phyloP scores from a whole-genome alignment of 2,329 filamentous ascomycete genomes.

The Cadophora sp. region DNA sequence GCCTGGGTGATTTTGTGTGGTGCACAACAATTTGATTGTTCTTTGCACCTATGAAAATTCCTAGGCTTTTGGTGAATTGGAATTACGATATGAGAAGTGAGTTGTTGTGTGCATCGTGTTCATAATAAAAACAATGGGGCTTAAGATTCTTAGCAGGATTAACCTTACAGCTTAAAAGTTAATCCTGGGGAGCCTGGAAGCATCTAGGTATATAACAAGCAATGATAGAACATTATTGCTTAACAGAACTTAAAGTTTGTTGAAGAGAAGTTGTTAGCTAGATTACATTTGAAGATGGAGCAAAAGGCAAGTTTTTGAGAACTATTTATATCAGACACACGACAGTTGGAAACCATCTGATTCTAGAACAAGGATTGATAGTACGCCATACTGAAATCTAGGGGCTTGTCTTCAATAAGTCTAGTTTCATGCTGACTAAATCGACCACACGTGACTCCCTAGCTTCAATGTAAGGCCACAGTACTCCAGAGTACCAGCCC shows the following conservation, averaged over 20 bases:
- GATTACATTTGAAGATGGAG: too few relatives aligned
- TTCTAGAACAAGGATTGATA: too few relatives aligned
- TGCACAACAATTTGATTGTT: not conserved
- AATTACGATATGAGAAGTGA: too few relatives aligned
- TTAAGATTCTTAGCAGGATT: not conserved
- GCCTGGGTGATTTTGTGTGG: not conserved
- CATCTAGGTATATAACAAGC: too few relatives aligned
- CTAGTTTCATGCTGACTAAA: not conserved
- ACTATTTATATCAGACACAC: not conserved
- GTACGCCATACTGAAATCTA: not conserved
- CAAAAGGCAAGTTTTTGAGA: not conserved
- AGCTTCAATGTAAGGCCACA: conserved; percentile 33
- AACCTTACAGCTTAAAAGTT: not conserved
- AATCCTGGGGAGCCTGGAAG: not conserved
- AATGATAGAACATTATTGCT: too few relatives aligned
- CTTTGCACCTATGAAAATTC: too few relatives aligned
- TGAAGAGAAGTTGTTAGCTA: too few relatives aligned
- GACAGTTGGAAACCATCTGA: not conserved
- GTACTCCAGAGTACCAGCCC: conserved; percentile 28
- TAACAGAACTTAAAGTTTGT: too few relatives aligned
- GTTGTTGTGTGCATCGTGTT: too few relatives aligned
- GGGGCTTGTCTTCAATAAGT: not conserved
- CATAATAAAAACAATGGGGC: too few relatives aligned
- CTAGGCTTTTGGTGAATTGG: too few relatives aligned
- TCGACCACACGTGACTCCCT: conserved; percentile 7